These are phyloP conservation scores for Corymbia citriodora DNA, from an alignment of 441 rosid genomes.

Conservation along the genomic window DNA sequence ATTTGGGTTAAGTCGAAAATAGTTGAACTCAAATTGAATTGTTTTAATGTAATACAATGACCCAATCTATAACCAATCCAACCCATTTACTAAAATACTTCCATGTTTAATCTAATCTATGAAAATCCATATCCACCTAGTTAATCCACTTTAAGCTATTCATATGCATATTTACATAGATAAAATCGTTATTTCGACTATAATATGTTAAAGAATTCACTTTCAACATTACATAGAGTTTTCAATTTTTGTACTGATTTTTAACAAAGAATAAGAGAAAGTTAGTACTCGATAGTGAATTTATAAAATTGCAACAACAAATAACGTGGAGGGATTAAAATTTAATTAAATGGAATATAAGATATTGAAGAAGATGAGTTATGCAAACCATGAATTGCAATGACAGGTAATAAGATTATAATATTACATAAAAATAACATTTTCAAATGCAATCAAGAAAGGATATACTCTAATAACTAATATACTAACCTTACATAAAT, in stretches of 20 bases:
- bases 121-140: background rate
- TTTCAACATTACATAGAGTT: background rate
- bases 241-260: background rate
- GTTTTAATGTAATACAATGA: too few species aligned
- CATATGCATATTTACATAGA: background rate
- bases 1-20: background rate
- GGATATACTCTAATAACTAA: background rate
- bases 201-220: background rate
- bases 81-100: background rate
- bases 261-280: background rate
- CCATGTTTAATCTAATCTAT: background rate
- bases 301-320: background rate
- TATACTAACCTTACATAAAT: background rate
- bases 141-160: background rate
- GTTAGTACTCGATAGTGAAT: background rate
- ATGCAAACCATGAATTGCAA: background rate
- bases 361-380: background rate
- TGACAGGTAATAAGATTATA: background rate
- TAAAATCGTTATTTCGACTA: background rate
- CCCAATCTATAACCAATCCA: background rate
- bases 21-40: background rate
- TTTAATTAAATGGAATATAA: background rate
- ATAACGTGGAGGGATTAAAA: background rate
- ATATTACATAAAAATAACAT: background rate
- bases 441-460: background rate